phyloP scores from a whole-genome alignment of 2,329 filamentous ascomycete genomes.

The Penicillium sp. region DNA sequence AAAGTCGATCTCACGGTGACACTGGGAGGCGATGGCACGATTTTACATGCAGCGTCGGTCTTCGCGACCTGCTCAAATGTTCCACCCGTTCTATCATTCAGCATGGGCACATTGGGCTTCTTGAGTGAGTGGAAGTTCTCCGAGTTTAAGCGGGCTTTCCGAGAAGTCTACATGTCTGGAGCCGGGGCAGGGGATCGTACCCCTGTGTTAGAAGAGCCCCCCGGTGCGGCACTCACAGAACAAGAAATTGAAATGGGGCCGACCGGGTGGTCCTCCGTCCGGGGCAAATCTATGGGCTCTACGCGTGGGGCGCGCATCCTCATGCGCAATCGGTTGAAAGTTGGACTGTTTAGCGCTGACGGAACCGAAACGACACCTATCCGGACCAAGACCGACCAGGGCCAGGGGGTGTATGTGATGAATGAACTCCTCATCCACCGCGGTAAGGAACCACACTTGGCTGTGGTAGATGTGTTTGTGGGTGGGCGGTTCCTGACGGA shows the following conservation, averaged over 20 bases:
- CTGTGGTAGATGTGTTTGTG: slow-evolving; percentile 87
- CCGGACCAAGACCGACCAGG: slow-evolving; percentile 30
- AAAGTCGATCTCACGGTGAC: slow-evolving; percentile 89
- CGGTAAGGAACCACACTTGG: slow-evolving; percentile 83
- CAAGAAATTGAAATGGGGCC: slow-evolving; percentile 33
- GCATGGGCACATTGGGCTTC: slow-evolving; percentile 94
- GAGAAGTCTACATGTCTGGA: slow-evolving; percentile 86
- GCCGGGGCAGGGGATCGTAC: slow-evolving; percentile 52
- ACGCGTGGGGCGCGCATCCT: slow-evolving; percentile 75
- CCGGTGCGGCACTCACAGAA: slow-evolving; percentile 29
- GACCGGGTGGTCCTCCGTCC: slow-evolving; percentile 67
- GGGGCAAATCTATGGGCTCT: slow-evolving; percentile 77
- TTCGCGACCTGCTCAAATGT: slow-evolving; percentile 80
- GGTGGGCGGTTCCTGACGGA: slow-evolving; percentile 88
- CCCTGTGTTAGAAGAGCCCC: slow-evolving; percentile 44
- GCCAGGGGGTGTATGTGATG: slow-evolving; percentile 66
- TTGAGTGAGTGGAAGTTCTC: slow-evolving; percentile 94
- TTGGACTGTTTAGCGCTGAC: slow-evolving; percentile 73
- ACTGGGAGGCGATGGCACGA: slow-evolving; percentile 89
- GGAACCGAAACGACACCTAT: slow-evolving; percentile 56
- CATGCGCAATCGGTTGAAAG: slow-evolving; percentile 79
- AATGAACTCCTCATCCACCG: slow-evolving; percentile 95
- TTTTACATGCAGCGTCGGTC: slow-evolving; percentile 78
- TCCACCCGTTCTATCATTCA: slow-evolving; percentile 89
- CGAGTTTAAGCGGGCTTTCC: slow-evolving; percentile 87